Evolutionary conservation across 805 yeast genomes (phyloP), one percentile per base, ranked within the genome.

Genomic region (Starmerella etchellsii): DNA sequence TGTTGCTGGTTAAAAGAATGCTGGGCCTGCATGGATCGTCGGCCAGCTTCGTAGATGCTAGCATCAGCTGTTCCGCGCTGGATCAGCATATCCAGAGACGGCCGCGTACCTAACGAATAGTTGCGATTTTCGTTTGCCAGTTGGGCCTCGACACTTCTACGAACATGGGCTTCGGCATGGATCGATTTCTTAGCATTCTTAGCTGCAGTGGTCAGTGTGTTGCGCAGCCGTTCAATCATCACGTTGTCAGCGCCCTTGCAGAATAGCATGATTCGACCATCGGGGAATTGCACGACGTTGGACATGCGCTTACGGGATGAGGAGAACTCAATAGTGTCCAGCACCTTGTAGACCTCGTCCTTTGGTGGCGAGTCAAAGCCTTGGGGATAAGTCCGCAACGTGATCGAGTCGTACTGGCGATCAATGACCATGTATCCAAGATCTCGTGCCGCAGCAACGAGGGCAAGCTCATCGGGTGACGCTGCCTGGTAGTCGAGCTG

Each of bases 181-280:
- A 84, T 69, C 41, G 83, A 84, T n/a, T 61, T 64, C 33, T 78
- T 71, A 54, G 80, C 83, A n/a, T 58, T 55, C 18, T 63, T 60
- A 0, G 93, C 95, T 36, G 79, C 38, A 1, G 70, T 71, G 0
- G 70, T 50, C 47, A 77, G 66, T 5, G 50, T 36, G 42, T 66
- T 68, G 25, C 34, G 37, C 43, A 91, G 65, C 43, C 81, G 70
- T 38, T 87, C 94, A 39, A 87, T 58, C 36, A 91, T 82, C 10
- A 88, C 71, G 53, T 83, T 83, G 58, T 91, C 98, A 2, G 99
- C 98, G 40, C 98, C 99, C 61, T 91, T 91, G 61, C 95, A 84
- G 32, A 91, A 64, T 48, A 91, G 55, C 34, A 88, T 74, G 19
- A 85, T 69, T 43, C 80, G 69, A 6, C 73, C 73, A 56, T 81